Base-by-base conservation (phyloP, 768 basidiomycete genomes). In the Rhodotorula graminis region DNA sequence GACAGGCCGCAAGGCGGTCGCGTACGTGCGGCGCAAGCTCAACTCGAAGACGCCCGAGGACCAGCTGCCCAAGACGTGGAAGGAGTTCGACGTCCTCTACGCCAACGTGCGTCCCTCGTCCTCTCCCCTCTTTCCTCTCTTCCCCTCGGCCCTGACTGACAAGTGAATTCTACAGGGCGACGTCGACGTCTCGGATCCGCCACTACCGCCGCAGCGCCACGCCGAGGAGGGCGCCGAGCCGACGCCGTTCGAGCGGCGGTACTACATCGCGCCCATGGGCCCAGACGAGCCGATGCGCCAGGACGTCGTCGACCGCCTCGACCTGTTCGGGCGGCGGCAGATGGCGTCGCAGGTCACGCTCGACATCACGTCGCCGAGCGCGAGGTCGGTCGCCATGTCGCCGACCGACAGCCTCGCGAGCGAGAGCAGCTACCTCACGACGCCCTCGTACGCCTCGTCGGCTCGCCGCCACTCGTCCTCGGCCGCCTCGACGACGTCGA, bases 141-240 rank as follows among this genome's bases (percentile, higher is more conserved):
- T 2, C 40, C 12, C 15, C 2, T 21, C 56, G 64, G 25, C 40
- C 40, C 11, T 52, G 37, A 8, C 42, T 14, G 29, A 27, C 62
- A 25, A 27, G 15, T 0, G 6, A 14, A 18, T 46, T 46, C 21
- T 3, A 0, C 64, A 76, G 74, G 65, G 60, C 53, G 58, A 64
- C n/a, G 69, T 77, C 49, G 76, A 77, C 59, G 44, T 77, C 37
- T 58, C 69, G 10, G 76, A 77, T 57, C 71, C 72, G 10, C 76
- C 76, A 19, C 57, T 65, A 0, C 64, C 70, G 21, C 74, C 71
- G 15, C 11, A 52, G 19, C 62, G 44, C 16, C 58, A 18, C 4
- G 61, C 73, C 1, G 49, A 16, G 3, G 62, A 59, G 2, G 50
- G 64, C 23, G 27, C 23, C 7, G 61, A 72, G 12, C 70, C 73